Base-by-base conservation (phyloP, 805 yeast species). In the Pichia sporocuriosa region DNA sequence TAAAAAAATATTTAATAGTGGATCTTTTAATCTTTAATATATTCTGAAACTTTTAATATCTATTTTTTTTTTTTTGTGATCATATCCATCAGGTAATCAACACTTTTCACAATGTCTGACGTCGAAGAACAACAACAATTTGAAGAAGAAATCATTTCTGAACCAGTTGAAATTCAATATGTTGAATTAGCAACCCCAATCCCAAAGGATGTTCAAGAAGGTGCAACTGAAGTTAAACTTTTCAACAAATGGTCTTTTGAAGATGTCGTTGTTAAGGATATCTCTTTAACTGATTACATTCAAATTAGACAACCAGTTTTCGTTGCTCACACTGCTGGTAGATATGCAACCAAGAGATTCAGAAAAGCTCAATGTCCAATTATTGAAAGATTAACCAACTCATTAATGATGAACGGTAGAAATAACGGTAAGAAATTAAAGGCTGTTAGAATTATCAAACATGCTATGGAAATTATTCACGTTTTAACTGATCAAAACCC, bases 341-440 rank as follows among this genome's bases (percentile, higher is more conserved):
- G 96, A 75, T 93, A 90, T 78, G 97, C 97, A 65, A 72, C 86
- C 76, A 93, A 93, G 87, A 89, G 98, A 77, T 93, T 93, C 85
- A 89, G 97, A 84, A 93, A 93, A 84, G 93, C 97, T 60, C 98
- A 93, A 81, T 89, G 97, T 79, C 97, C 97, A 67, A 83, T 93
- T 72, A 72, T 93, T 62, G 99, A 93, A 84, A 90, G 99, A 82
- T 81, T 93, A 72, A 90, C 97, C 75, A 90, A 93, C 90, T 84
- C 98, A 55, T 80, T 93, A 70, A 93, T 93, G 98, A 93, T 93
- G 98, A 89, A 93, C 84, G 99, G 99, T 80, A 90, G 97, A 81
- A 93, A 93, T 94, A 93, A 94, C 84, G 99, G 99, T 83, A 93
- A 93, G 84, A 93, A 93, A 80, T 86, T 94, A 73, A 89, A 90